Evolutionary conservation across 177 flowering plant species (phyloP), one percentile per base, ranked within the genome.

Genomic region (Vitis hybrid): DNA sequence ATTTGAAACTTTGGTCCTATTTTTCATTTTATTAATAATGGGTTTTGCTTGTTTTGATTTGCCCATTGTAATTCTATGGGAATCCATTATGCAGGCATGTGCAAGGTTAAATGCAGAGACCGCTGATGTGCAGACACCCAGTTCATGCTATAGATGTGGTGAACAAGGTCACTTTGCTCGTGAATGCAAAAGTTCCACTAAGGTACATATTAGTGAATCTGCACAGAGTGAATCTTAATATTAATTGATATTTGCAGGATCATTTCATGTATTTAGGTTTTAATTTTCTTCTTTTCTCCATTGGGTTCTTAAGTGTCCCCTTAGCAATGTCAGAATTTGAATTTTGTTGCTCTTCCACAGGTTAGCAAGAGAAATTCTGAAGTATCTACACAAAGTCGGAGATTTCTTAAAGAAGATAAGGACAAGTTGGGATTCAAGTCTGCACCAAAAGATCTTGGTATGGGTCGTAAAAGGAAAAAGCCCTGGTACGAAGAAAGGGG

Each of bases 91-190:
- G 58, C 76, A 89, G 94, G 89, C 77, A 60, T 87, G 90, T 52
- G 63, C 72, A 62, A 86, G 84, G 59, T 45, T 48, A 26, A 74
- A 60, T 51, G 80, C 79, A 68, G 89, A 83, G 68, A 72, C 69
- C 54, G 19, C 69, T 63, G 77, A 72, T 56, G 60, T 50, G 1
- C 76, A 52, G n/a, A 63, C 87, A 59, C 66, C 84, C 17, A 78
- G 80, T 71, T 66, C 80, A 64, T 89, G 94, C 79, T 87, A 58
- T 72, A 88, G 68, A 74, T 88, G 93, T 75, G 97, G 97, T 15
- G 85, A 80, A 74, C 84, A 76, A 74, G 93, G 93, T 23, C 93
- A 91, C 73, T 83, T 85, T 70, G 91, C 90, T 10, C 85, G 90
- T 21, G 85, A 86, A 65, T 91, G 96, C 78, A 69, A 73, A 17